phyloP scores from a whole-genome alignment of 163 green algal species.

The Scenedesmus sp. region DNA sequence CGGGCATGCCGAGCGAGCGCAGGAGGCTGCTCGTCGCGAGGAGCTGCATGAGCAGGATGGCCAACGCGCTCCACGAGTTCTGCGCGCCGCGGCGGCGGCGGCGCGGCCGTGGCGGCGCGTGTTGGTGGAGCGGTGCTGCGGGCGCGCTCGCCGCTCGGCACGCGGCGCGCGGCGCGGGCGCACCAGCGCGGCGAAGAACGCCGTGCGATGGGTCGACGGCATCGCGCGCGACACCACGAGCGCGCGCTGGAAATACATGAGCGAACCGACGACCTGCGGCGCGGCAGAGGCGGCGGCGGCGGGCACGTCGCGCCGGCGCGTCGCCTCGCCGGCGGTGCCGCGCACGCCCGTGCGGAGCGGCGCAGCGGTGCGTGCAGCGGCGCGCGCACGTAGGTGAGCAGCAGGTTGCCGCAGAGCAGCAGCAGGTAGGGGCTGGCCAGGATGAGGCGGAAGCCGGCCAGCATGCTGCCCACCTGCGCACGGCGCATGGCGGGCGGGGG shows the following conservation, averaged over 20 bases:
- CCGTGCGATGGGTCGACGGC: slow-evolving; percentile 48
- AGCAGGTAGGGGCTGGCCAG: slow-evolving; percentile 64
- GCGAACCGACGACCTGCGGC: slow-evolving; percentile 45
- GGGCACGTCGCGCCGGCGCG: neutral
- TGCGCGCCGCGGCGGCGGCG: too few species aligned
- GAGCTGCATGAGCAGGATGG: too few species aligned
- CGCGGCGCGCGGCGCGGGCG: too few species aligned
- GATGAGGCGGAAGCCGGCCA: slow-evolving; percentile 55
- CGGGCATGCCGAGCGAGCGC: slow-evolving; percentile 51
- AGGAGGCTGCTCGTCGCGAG: slow-evolving; percentile 41
- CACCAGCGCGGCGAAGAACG: too few species aligned
- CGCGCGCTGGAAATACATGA: slow-evolving; percentile 70
- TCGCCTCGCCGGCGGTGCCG: neutral
- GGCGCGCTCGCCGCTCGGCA: too few species aligned
- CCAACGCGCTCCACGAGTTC: too few species aligned
- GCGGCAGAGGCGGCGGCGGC: neutral
- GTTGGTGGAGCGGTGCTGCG: too few species aligned
- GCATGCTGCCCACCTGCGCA: neutral
- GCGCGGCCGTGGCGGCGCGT: too few species aligned
- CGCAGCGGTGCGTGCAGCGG: neutral
- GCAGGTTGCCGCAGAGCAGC: slow-evolving; percentile 68
- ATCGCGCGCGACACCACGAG: slow-evolving; percentile 51
- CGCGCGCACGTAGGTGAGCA: slow-evolving; percentile 63
- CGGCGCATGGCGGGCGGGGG: too few species aligned
- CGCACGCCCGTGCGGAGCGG: neutral